These are phyloP conservation scores for Pseudonitzschia pungens DNA, from an alignment of 108 stramenopile genomes.

Conservation along the genomic window DNA sequence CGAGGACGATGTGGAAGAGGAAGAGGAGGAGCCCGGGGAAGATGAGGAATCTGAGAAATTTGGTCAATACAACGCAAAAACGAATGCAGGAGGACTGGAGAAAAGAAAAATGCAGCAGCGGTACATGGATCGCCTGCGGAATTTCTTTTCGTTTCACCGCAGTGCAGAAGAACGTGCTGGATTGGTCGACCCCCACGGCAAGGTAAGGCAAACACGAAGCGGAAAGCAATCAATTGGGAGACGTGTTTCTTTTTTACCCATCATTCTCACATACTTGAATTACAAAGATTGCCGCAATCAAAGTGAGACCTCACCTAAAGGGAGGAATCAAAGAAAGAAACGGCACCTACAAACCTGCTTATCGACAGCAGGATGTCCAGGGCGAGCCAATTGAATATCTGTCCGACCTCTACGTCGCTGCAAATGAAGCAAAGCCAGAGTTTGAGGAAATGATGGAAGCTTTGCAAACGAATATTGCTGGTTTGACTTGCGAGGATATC, in stretches of 20 bases:
- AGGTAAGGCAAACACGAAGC: background rate
- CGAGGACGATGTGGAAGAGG: background rate
- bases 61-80: background rate
- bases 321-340: conserved; percentile 33
- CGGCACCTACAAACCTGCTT: conserved; percentile 32
- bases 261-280: background rate
- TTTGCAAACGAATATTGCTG: conserved; percentile 12
- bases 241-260: background rate
- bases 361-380: conserved; percentile 34
- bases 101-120: conserved; percentile 9
- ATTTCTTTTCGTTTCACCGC: conserved; percentile 28
- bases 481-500: conserved; percentile 9
- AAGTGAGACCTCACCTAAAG: conserved; percentile 31
- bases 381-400: conserved; percentile 28
- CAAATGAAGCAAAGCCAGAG: conserved; percentile 24
- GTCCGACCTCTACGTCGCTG: conserved; percentile 33
- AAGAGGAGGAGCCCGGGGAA: background rate
- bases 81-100: background rate
- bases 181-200: conserved; percentile 24
- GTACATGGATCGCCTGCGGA: conserved; percentile 28
- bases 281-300: conserved; percentile 31
- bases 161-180: conserved; percentile 21
- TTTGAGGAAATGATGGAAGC: conserved; percentile 22
- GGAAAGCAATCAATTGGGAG: background rate
- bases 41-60: background rate